Evolutionary conservation across 1,284 basidiomycete species (phyloP).

Genomic region (Pyrrhoderma noxium): DNA sequence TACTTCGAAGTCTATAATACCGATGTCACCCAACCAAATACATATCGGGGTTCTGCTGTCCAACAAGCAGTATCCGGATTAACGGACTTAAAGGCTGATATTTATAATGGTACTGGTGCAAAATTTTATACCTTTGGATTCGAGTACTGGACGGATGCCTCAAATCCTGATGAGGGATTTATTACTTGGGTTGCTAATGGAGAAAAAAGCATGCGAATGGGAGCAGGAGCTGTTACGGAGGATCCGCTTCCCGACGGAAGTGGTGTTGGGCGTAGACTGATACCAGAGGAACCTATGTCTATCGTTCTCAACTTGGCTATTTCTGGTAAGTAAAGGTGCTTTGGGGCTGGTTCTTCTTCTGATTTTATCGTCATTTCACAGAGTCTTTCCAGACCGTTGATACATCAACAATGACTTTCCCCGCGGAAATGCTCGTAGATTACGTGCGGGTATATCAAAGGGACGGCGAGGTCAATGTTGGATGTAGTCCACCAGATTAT

Average conservation of each 20-base stretch:
- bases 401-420: constrained; percentile 35
- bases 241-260: constrained; percentile 39
- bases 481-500: constrained; percentile 46
- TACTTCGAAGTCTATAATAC: constrained; percentile 41
- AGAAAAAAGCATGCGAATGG: constrained; percentile 42
- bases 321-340: constrained; percentile 14
- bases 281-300: constrained; percentile 48
- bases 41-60: constrained; percentile 33
- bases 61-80: constrained; percentile 54
- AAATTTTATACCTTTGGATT: constrained; percentile 46
- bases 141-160: constrained; percentile 60
- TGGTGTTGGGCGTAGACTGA: constrained; percentile 45
- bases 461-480: constrained; percentile 37
- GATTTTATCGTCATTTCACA: constrained; percentile 7
- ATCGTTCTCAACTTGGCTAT: constrained; percentile 37
- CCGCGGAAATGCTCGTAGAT: constrained; percentile 46
- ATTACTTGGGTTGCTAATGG: constrained; percentile 62
- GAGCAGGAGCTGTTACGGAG: constrained; percentile 46
- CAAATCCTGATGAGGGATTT: constrained; percentile 45
- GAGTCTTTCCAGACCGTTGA: constrained; percentile 48
- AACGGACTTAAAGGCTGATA: constrained; percentile 41
- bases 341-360: constrained; percentile 22
- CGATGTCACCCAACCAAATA: constrained; percentile 26
- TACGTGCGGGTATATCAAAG: constrained; percentile 55
- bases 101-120: constrained; percentile 48